Evolutionary conservation across 2,329 filamentous ascomycete species (phyloP).

Genomic region (Salinomyces thailandicus): DNA sequence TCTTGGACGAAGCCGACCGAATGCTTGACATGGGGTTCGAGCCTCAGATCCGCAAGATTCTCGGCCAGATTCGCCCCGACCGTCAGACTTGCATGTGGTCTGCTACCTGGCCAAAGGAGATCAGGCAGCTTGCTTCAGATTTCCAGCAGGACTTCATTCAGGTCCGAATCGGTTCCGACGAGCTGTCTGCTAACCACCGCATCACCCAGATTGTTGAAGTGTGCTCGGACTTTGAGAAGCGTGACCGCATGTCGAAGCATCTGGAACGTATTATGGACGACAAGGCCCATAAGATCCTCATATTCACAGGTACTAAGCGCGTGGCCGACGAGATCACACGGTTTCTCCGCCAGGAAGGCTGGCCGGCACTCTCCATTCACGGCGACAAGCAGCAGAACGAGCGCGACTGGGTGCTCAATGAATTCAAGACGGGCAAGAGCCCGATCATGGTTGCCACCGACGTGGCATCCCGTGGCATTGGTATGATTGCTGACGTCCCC

Average conservation of each 20-base stretch:
- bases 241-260: conserved; percentile 93
- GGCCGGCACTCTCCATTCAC: conserved; percentile 96
- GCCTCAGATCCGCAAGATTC: conserved; percentile 98
- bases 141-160: conserved; percentile 95
- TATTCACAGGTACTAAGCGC: conserved; percentile 80
- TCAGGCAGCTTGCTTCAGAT: conserved; percentile 79
- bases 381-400: conserved; percentile 99
- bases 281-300: conserved; percentile 86
- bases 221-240: conserved; percentile 92
- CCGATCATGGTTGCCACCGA: conserved; percentile 99
- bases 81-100: conserved; percentile 99
- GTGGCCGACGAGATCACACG: conserved; percentile 96
- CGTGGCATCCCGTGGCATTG: conserved; percentile 99
- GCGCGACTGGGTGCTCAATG: conserved; percentile 97
- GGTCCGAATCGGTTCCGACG: conserved; percentile 95
- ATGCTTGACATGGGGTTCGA: conserved; percentile 99
- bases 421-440: conserved; percentile 99
- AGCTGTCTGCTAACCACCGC: conserved; percentile 91
- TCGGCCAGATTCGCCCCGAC: conserved; percentile 92
- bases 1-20: conserved; percentile 96
- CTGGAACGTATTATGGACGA: conserved; percentile 97
- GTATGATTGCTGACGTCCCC: conserved; percentile 68
- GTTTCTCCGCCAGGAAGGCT: conserved; percentile 94
- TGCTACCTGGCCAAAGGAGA: conserved; percentile 97
- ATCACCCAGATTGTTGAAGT: conserved; percentile 98